Evolutionary conservation across 257 asterid species (phyloP).

Genomic region (Fraxinus americana): DNA sequence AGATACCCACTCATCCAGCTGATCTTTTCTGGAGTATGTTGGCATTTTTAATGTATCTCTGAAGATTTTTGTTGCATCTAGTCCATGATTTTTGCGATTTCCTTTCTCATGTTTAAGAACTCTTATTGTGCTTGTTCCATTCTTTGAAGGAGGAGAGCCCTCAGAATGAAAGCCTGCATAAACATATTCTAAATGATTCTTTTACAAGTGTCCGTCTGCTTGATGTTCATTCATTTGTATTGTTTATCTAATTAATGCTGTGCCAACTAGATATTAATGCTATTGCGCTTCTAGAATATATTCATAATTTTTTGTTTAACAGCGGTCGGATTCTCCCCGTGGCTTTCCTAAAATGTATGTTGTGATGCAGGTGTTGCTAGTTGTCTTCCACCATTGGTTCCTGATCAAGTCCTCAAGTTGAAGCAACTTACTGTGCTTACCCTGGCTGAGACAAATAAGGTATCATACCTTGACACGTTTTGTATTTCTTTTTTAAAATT

Average conservation of each 20-base stretch:
- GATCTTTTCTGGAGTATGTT: neutral
- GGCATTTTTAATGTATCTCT: neutral
- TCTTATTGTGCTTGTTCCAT: neutral
- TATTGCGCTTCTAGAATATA: conserved; percentile 4
- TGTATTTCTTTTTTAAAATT: conserved; percentile 1
- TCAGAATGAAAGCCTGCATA: neutral
- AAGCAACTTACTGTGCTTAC: conserved; percentile 97
- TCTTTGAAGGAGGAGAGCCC: conserved; percentile 10
- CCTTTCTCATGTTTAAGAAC: neutral
- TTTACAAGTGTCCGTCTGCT: conserved; percentile 4
- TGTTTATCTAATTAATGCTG: neutral
- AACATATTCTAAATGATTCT: neutral
- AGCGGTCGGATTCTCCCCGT: conserved; percentile 8
- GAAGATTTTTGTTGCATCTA: too few species aligned
- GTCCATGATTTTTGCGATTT: neutral
- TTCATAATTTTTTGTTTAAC: neutral
- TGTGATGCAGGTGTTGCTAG: conserved; percentile 53
- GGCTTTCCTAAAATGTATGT: conserved; percentile 18
- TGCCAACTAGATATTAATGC: conserved; percentile 15
- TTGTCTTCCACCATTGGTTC: conserved; percentile 68
- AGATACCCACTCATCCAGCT: neutral
- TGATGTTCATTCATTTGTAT: conserved; percentile 7
- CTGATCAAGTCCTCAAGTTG: conserved; percentile 89
- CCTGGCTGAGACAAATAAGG: conserved; percentile 89
- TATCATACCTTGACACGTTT: conserved; percentile 24